Evolutionary conservation across 2,329 filamentous ascomycete species (phyloP), one percentile per base, ranked within the genome.

Genomic region (Pyrenophora seminiperda): DNA sequence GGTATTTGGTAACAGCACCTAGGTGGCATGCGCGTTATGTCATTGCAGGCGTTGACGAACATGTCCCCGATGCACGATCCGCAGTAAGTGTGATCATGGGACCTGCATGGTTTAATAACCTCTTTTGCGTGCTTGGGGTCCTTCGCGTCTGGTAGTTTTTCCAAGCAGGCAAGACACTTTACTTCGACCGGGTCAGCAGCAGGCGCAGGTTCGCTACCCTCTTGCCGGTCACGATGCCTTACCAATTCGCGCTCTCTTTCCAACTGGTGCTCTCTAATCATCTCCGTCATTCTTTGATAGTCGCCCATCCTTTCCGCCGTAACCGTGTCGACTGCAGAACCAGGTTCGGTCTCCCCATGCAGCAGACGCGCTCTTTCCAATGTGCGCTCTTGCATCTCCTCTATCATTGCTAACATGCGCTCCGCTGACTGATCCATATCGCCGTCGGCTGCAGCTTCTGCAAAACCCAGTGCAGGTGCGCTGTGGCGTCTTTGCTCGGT

Each of bases 1-100:
- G 76, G 76, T 7, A 81, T 68, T 6, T 74, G 62, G 3, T 39
- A 58, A 53, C 77, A 79, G 61, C 80, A 82, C 19, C 70, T 67
- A 3, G 77, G 75, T 2, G 77, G 77, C 77, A 79, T 79, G 19
- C 66, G 62, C 0, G 67, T 58, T 31, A 67, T 61, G 45, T 78
- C 70, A 27, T 63, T 68, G 47, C 68, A 74, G 11, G 76, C 75
- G 5, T 65, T 56, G 0, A 73, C 53, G 58, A 80, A 80, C 70
- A 77, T 74, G 4, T 56, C 47, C 39, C 64, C 72, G 11, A 79
- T 52, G 45, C 77, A 79, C 3, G 53, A 29, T 10, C 34, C 42
- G 53, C 75, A 77, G 53, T 67, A 76, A 14, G 58, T 24, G 47
- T 42, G 61, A 2, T 49, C 13, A 49, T 73, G 76, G 3, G 5